Percentiles rank a stretch among this genome's conserved stretches.
phyloP scores from a whole-genome alignment of 768 basidiomycete species.

The Phanerochaete sordida region DNA sequence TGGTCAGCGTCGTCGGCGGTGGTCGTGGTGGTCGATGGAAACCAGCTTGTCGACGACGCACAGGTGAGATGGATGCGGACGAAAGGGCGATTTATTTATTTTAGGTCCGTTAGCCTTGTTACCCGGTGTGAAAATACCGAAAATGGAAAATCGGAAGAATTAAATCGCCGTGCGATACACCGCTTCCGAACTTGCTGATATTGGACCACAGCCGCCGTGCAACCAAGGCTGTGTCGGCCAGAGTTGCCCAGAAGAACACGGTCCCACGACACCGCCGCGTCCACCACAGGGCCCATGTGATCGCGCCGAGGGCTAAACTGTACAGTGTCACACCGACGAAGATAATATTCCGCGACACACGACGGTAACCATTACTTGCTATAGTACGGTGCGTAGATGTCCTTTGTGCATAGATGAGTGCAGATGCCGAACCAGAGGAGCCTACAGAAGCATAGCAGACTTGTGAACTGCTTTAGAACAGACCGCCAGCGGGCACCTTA shows the following conservation, averaged over 20 bases:
- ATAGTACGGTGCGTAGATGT: too few relatives aligned
- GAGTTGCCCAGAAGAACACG: neutral
- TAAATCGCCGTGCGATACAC: neutral
- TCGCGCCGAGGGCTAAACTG: neutral
- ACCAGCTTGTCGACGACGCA: conserved; percentile 5
- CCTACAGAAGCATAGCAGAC: too few relatives aligned
- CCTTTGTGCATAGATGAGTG: neutral
- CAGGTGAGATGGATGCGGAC: conserved; percentile 1
- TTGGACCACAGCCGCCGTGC: neutral
- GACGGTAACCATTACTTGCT: neutral
- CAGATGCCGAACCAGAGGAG: too few relatives aligned
- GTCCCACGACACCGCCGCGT: neutral
- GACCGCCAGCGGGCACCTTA: conserved; percentile 1
- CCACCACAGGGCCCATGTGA: neutral
- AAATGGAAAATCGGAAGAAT: neutral
- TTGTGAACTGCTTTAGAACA: neutral
- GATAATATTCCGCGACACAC: neutral
- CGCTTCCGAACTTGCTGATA: neutral
- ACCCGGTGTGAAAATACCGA: neutral
- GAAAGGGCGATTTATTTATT: conserved; percentile 1
- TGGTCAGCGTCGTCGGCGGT: conserved; percentile 13
- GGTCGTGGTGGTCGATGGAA: conserved; percentile 9
- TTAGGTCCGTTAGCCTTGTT: neutral
- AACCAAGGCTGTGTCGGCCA: conserved; percentile 1
- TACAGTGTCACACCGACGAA: neutral